Conservation (phyloP, 352 stramenopile species). For the Thraustochytrium aureum region DNA sequence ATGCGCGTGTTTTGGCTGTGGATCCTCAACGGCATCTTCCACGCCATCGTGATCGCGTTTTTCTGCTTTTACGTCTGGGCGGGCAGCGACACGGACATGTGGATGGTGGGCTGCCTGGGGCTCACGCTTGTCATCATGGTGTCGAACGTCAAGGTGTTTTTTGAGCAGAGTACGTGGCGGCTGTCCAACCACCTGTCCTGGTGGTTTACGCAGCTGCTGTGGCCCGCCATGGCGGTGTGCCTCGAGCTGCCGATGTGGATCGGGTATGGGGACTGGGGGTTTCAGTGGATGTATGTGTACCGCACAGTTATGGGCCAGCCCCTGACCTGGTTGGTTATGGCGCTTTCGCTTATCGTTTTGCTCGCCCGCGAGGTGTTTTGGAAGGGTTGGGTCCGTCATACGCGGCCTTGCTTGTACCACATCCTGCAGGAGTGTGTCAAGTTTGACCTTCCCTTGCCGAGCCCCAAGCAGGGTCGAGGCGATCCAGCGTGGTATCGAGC, state of each 20-base stretch:
- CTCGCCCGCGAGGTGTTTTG: conserved; percentile 7
- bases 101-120: conserved; percentile 23
- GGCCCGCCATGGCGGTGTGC: neutral
- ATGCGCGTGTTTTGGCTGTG: conserved; percentile 37
- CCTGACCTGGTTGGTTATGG: neutral
- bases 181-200: neutral
- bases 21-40: conserved; percentile 37
- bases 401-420: conserved; percentile 11
- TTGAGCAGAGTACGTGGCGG: conserved; percentile 15
- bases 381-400: conserved; percentile 8
- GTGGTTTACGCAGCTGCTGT: conserved; percentile 31
- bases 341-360: neutral
- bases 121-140: conserved; percentile 35
- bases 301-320: neutral
- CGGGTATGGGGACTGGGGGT: conserved; percentile 19
- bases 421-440: conserved; percentile 34
- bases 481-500: too few relatives aligned
- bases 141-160: conserved; percentile 45
- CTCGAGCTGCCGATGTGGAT: conserved; percentile 22
- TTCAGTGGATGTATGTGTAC: conserved; percentile 34
- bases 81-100: neutral
- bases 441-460: neutral
- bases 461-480: too few relatives aligned
- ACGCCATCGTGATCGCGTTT: conserved; percentile 9
- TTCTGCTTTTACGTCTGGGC: neutral